Evolutionary conservation across 768 basidiomycete species (phyloP), one percentile per base, ranked within the genome.

Genomic region (Coprinopsis sp.): DNA sequence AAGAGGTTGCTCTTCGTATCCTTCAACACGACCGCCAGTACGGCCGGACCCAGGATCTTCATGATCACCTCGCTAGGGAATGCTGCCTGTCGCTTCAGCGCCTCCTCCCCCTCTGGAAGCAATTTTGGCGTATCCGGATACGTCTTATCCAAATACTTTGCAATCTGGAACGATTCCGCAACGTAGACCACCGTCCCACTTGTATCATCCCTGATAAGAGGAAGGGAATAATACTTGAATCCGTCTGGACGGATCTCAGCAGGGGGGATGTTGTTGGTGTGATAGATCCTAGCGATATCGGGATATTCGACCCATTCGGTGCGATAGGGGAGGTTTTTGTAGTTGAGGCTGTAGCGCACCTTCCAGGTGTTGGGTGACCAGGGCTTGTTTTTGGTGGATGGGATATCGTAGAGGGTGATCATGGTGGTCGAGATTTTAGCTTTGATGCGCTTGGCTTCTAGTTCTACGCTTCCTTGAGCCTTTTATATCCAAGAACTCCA

Each of bases 231-330:
- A 30, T 49, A 49, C 1, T 56, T 63, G 10, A 39, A 40, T 2
- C 68, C 69, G 37, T n/a, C n/a, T n/a, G n/a, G 71, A 64, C 2
- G 56, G 47, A 21, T 61, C 60, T 14, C 40, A 57, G 13, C 31
- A 33, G 0, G 69, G 72, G 10, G 74, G 66, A 71, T 67, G 1
- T 70, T 69, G 19, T 71, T 47, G 42, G 68, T 60, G 44, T 63
- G 63, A 55, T 59, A 58, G 37, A 60, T 53, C 1, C 40, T 21
- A 40, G 60, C 68, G 43, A 82, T 73, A 44, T 81, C 74, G 3
- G 72, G 72, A 50, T 68, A 75, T 47, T 79, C 77, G 45, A 80
- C 57, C 71, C 73, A 77, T 37, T 70, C 66, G 3, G 77, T 78
- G 52, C 63, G 68, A 60, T 73, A 73, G 1, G 70, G 53, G n/a